Evolutionary conservation across 768 basidiomycete genomes (phyloP).

Genomic region (Mycena amicta): DNA sequence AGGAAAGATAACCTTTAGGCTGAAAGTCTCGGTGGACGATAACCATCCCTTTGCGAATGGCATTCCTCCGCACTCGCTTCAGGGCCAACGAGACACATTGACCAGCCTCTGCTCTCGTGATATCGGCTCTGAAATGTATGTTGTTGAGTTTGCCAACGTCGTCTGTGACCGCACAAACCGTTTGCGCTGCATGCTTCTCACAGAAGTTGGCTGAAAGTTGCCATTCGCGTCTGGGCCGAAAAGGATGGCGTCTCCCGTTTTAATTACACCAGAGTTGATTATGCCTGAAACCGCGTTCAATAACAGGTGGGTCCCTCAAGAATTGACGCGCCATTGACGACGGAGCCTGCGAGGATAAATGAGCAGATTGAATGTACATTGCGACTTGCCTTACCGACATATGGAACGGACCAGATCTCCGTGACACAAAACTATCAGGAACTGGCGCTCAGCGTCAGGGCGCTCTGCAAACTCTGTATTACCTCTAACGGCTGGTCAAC

Average conservation of each 20-base stretch:
- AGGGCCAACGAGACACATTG: slow-evolving; percentile 94
- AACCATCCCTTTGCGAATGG: slow-evolving; percentile 94
- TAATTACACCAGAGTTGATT: slow-evolving; percentile 72
- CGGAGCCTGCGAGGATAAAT: slow-evolving; percentile 42
- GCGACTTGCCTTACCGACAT: slow-evolving; percentile 59
- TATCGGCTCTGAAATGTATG: slow-evolving; percentile 72
- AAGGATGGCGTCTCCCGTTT: slow-evolving; percentile 79
- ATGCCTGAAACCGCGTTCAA: slow-evolving; percentile 42
- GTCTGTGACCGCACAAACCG: slow-evolving; percentile 55
- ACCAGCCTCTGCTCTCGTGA: slow-evolving; percentile 87
- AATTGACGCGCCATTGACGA: slow-evolving; percentile 56
- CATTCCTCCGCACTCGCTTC: slow-evolving; percentile 80
- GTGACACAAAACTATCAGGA: slow-evolving; percentile 72
- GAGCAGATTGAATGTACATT: neutral
- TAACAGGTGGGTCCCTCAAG: neutral
- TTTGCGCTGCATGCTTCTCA: slow-evolving; percentile 95
- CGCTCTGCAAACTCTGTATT: slow-evolving; percentile 5
- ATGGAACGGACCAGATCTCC: slow-evolving; percentile 87
- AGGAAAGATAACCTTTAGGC: slow-evolving; percentile 61
- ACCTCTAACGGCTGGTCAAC: slow-evolving; percentile 82
- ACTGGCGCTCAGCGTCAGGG: neutral
- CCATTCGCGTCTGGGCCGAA: slow-evolving; percentile 94
- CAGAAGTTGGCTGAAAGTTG: slow-evolving; percentile 73
- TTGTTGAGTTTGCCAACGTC: no score
- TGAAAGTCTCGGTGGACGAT: slow-evolving; percentile 78